Conservation (phyloP, 2,329 filamentous ascomycete species). For the Amauroascus niger region DNA sequence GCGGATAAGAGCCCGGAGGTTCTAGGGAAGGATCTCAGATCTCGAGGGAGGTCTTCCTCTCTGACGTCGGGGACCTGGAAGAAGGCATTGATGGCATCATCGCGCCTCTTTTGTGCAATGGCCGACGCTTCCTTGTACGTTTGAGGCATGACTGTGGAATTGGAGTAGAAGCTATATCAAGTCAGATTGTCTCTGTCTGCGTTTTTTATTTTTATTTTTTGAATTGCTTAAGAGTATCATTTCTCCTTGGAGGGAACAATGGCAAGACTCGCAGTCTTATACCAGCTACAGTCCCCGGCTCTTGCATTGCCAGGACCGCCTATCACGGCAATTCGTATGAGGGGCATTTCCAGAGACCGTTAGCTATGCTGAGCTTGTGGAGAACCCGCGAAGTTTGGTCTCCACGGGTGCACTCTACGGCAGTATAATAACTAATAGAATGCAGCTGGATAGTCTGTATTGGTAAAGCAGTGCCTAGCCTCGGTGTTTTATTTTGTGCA, state of each 20-base stretch:
- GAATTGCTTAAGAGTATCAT: not conserved
- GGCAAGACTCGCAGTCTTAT: not conserved
- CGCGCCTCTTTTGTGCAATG: slow-evolving; percentile 29
- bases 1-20: slow-evolving; percentile 50
- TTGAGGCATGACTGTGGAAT: slow-evolving; percentile 21
- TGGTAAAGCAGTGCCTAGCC: not conserved
- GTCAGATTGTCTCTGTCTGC: not conserved
- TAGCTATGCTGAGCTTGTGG: not conserved
- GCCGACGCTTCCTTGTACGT: slow-evolving; percentile 32
- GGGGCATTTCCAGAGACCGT: not conserved
- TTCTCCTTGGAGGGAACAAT: not conserved
- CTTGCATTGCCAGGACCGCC: not conserved
- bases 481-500: not conserved
- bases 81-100: slow-evolving; percentile 23
- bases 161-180: not conserved
- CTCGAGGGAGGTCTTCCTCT: slow-evolving; percentile 15
- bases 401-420: not conserved
- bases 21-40: slow-evolving; percentile 16
- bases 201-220: not conserved
- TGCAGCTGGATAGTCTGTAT: not conserved
- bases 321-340: slow-evolving; percentile 8
- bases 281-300: not conserved
- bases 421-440: not conserved
- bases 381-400: not conserved
- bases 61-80: slow-evolving; percentile 16